Evolutionary conservation across 2,329 filamentous ascomycete genomes (phyloP).

Genomic region (Monosporascus ibericus): DNA sequence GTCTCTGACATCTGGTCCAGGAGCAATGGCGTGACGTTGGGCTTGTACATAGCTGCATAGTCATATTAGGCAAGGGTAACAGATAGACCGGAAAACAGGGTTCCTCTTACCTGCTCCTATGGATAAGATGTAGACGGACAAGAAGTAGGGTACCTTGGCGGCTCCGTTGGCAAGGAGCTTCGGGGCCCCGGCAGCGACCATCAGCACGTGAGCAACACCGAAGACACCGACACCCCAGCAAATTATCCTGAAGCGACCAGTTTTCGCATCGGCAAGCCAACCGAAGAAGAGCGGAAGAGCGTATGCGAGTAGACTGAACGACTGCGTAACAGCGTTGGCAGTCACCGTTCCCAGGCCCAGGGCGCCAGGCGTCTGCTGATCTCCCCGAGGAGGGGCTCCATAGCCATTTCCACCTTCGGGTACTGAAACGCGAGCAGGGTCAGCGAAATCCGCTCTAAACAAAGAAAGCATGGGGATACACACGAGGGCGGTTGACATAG

Average conservation of each 20-base stretch:
- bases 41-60: slow-evolving; percentile 52
- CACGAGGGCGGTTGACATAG: slow-evolving; percentile 50
- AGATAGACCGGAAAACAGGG: background rate
- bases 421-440: slow-evolving; percentile 22
- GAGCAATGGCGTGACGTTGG: slow-evolving; percentile 63
- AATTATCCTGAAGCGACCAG: slow-evolving; percentile 67
- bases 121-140: slow-evolving; percentile 45
- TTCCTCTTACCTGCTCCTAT: slow-evolving; percentile 55
- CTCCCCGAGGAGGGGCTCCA: slow-evolving; percentile 34
- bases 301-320: slow-evolving; percentile 53
- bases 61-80: slow-evolving; percentile 1
- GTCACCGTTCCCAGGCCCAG: slow-evolving; percentile 50
- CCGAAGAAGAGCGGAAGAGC: slow-evolving; percentile 48
- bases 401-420: slow-evolving; percentile 43
- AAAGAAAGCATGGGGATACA: background rate
- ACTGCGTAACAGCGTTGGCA: slow-evolving; percentile 45
- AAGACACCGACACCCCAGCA: slow-evolving; percentile 62
- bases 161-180: slow-evolving; percentile 37
- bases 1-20: slow-evolving; percentile 59
- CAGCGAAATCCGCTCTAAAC: background rate
- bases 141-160: slow-evolving; percentile 45
- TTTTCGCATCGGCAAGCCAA: slow-evolving; percentile 60
- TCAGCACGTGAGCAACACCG: slow-evolving; percentile 61
- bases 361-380: slow-evolving; percentile 49
- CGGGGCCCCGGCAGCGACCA: slow-evolving; percentile 53